phyloP scores from a whole-genome alignment of 139 green algal species.

The Pseudopediastrum boryanum region DNA sequence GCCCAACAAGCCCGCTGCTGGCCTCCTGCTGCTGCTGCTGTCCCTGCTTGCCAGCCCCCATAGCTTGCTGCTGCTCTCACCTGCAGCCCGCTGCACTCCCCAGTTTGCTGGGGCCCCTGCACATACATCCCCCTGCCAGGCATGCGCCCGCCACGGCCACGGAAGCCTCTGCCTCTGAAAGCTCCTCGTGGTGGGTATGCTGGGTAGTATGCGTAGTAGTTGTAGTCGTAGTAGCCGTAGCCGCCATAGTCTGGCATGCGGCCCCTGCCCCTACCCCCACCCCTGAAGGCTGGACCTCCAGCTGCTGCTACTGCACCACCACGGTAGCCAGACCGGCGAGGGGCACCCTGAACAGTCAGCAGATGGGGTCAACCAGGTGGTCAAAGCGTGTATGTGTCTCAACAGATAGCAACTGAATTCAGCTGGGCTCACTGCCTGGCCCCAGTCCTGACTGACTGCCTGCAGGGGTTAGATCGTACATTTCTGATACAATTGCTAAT shows the following conservation, averaged over 20 bases:
- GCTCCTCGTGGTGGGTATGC: constrained; percentile 24
- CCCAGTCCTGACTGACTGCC: not conserved
- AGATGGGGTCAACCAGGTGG: not conserved
- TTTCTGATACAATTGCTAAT: not conserved
- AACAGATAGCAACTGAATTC: not conserved
- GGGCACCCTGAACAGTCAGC: not conserved
- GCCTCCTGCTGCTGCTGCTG: constrained; percentile 5
- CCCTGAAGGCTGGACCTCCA: too few relatives aligned
- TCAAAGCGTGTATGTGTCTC: not conserved
- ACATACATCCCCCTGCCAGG: constrained; percentile 45
- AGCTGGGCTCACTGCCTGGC: not conserved
- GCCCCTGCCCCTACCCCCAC: constrained; percentile 1
- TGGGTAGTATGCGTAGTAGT: constrained; percentile 21
- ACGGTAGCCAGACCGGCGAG: constrained; percentile 29
- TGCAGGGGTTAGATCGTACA: not conserved
- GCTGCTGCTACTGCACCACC: not conserved
- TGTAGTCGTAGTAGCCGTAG: constrained; percentile 29
- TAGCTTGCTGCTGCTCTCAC: constrained; percentile 40
- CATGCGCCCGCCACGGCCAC: constrained; percentile 12
- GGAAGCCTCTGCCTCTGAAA: constrained; percentile 8
- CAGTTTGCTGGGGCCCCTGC: not conserved
- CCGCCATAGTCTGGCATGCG: not conserved
- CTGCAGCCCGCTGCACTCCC: constrained; percentile 70
- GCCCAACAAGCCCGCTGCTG: not conserved
- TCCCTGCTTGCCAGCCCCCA: not conserved